Evolutionary conservation across 1,139 yeast species (phyloP).

Genomic region (Protomyces gravidus): DNA sequence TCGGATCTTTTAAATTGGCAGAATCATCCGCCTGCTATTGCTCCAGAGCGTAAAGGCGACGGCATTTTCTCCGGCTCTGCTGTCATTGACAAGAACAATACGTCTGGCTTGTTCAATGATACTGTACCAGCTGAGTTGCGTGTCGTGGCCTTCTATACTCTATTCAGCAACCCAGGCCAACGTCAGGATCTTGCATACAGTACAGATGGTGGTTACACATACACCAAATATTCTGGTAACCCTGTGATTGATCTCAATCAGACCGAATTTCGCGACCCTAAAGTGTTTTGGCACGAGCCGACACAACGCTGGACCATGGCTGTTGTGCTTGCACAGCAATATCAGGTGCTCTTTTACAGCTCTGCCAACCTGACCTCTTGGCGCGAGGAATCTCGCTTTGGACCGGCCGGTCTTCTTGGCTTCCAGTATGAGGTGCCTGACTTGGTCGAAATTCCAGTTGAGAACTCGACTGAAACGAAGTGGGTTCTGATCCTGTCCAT

Average conservation of each 20-base stretch:
- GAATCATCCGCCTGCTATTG: constrained; percentile 39
- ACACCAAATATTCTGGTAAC: constrained; percentile 39
- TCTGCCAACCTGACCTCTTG: constrained; percentile 41
- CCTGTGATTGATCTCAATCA: constrained; percentile 41
- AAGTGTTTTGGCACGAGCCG: constrained; percentile 44
- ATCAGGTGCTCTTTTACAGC: constrained; percentile 40
- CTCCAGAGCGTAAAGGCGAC: constrained; percentile 37
- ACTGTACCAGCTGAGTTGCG: constrained; percentile 35
- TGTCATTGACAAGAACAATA: constrained; percentile 43
- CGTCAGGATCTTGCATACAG: constrained; percentile 43
- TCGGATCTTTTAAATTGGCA: constrained; percentile 42
- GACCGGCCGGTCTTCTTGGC: constrained; percentile 41
- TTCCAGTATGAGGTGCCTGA: constrained; percentile 46
- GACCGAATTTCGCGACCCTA: constrained; percentile 45
- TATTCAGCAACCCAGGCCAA: constrained; percentile 32
- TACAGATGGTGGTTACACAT: constrained; percentile 43
- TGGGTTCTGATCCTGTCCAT: constrained; percentile 44
- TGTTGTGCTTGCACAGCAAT: constrained; percentile 42
- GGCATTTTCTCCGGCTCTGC: constrained; percentile 43
- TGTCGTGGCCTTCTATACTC: constrained; percentile 43
- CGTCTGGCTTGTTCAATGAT: constrained; percentile 42
- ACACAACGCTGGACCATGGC: constrained; percentile 43
- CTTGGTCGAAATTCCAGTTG: constrained; percentile 38
- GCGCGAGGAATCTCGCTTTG: constrained; percentile 40
- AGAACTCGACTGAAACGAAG: constrained; percentile 35